Conservation (phyloP, 352 stramenopile genomes). For the Phytophthora nicotianae region DNA sequence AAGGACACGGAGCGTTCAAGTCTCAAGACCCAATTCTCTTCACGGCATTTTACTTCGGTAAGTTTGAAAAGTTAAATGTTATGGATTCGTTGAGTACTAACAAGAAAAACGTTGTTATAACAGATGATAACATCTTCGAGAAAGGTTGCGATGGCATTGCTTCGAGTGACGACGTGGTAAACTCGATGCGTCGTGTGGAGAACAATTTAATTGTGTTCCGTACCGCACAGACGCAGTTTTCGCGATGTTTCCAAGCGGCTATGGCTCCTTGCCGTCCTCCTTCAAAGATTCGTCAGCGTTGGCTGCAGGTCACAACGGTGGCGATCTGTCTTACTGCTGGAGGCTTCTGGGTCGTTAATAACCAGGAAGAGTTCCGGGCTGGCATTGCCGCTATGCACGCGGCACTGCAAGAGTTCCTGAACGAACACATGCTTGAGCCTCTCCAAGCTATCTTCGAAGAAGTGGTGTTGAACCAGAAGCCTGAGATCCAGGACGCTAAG, state of each 20-base stretch:
- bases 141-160: conserved; percentile 6
- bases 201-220: conserved; percentile 55
- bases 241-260: conserved; percentile 51
- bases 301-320: conserved; percentile 66
- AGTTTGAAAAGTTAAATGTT: too few species aligned
- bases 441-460: conserved; percentile 80
- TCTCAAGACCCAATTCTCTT: conserved; percentile 54
- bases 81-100: too few species aligned
- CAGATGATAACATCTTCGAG: conserved; percentile 35
- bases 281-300: conserved; percentile 75
- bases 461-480: conserved; percentile 85
- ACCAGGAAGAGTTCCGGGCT: conserved; percentile 69
- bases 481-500: conserved; percentile 81
- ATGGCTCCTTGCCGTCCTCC: conserved; percentile 68
- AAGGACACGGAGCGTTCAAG: conserved; percentile 60
- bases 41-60: conserved; percentile 57
- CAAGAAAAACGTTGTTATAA: not conserved
- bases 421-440: conserved; percentile 81
- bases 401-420: conserved; percentile 70
- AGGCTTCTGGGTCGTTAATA: conserved; percentile 63
- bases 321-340: conserved; percentile 61
- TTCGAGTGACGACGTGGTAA: conserved; percentile 43
- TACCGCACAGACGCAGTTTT: conserved; percentile 53
- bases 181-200: conserved; percentile 53
- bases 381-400: conserved; percentile 46